Conservation (phyloP, 441 rosid species). For the Raphanus hybrid region DNA sequence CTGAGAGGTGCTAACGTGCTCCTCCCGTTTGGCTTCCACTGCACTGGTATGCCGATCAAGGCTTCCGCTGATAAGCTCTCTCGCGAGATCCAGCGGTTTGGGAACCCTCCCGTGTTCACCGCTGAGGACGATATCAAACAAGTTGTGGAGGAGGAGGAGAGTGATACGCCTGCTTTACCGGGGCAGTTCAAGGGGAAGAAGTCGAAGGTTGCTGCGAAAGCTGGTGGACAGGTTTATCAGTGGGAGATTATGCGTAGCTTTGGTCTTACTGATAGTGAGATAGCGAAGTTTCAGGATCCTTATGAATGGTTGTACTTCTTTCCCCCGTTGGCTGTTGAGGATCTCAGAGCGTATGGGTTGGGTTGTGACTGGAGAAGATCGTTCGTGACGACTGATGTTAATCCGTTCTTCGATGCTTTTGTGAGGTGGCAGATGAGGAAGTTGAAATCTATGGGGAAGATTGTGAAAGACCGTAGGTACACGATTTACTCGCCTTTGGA, state of each 20-base stretch:
- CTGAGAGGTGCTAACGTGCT: slow-evolving; percentile 85
- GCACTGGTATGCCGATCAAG: slow-evolving; percentile 1
- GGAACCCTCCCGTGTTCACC: slow-evolving; percentile 70
- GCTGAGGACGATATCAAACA: slow-evolving; percentile 31
- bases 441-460: too few relatives aligned
- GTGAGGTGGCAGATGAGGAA: too few relatives aligned
- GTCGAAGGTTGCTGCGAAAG: slow-evolving; percentile 47
- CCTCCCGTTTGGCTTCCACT: background rate
- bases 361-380: slow-evolving; percentile 53
- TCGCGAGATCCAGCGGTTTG: background rate
- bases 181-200: slow-evolving; percentile 83
- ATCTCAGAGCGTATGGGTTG: slow-evolving; percentile 55
- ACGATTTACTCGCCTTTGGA: too few relatives aligned
- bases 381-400: too few relatives aligned
- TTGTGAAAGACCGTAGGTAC: too few relatives aligned
- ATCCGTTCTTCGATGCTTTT: too few relatives aligned
- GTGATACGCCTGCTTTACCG: slow-evolving; percentile 42
- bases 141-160: slow-evolving; percentile 37
- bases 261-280: too few relatives aligned
- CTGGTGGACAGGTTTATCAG: too few relatives aligned
- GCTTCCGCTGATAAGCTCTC: slow-evolving; percentile 37
- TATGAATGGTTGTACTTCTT: too few relatives aligned
- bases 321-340: too few relatives aligned
- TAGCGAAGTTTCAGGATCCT: too few relatives aligned
- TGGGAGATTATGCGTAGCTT: too few relatives aligned